These are phyloP conservation scores for Fusarium kyushuense DNA, from an alignment of 2,329 filamentous ascomycete species.

Conservation along the genomic window DNA sequence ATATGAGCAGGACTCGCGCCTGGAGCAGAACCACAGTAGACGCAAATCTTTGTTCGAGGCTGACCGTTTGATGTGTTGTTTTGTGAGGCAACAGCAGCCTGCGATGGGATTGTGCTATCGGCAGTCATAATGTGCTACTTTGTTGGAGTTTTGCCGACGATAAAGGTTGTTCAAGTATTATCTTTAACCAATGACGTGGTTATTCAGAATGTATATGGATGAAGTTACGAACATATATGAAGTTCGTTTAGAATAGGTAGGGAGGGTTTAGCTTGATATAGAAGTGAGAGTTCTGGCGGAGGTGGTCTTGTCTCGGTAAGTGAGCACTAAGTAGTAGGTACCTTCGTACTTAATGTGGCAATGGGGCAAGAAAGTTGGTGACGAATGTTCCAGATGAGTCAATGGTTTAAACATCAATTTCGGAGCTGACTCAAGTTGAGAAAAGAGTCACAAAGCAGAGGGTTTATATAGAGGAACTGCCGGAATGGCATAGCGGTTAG, in stretches of 20 bases:
- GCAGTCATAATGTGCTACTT: conserved; percentile 46
- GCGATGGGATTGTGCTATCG: conserved; percentile 39
- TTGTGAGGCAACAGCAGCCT: conserved; percentile 30
- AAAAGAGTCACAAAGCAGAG: background rate
- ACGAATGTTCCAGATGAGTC: conserved; percentile 27
- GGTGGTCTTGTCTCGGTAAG: conserved; percentile 25
- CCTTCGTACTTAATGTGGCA: conserved; percentile 13
- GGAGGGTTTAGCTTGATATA: background rate
- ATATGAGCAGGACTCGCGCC: conserved; percentile 81
- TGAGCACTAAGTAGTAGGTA: conserved; percentile 5
- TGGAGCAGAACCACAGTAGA: conserved; percentile 89
- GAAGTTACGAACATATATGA: background rate
- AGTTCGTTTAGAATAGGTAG: background rate
- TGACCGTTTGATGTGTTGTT: conserved; percentile 49
- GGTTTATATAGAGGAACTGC: conserved; percentile 34
- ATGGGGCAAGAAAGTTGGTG: conserved; percentile 7
- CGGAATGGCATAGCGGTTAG: conserved; percentile 2
- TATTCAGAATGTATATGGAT: background rate
- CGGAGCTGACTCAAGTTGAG: conserved; percentile 2
- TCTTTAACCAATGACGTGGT: background rate
- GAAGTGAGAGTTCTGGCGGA: conserved; percentile 19
- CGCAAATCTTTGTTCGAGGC: conserved; percentile 78
- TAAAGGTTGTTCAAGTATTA: background rate
- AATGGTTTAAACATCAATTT: conserved; percentile 7
- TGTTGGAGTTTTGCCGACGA: conserved; percentile 3